Evolutionary conservation across 148 eudicot genomes (phyloP).

Genomic region (Camellia sinensis): DNA sequence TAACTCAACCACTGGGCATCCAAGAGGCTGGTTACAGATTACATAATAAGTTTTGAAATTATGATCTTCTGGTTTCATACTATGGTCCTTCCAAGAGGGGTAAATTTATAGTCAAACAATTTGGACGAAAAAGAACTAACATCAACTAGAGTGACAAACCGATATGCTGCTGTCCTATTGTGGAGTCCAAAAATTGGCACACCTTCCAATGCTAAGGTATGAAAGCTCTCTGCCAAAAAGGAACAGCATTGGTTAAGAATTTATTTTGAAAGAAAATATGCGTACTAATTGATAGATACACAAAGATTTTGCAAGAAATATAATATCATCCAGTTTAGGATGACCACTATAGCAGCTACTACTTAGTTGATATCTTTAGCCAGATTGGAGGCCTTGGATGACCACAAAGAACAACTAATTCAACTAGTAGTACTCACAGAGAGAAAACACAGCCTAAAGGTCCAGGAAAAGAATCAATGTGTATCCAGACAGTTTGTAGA

Average conservation of each 20-base stretch:
- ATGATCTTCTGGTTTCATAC: neutral
- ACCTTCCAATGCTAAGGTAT: slow-evolving; percentile 82
- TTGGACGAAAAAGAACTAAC: slow-evolving; percentile 47
- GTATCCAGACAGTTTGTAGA: neutral
- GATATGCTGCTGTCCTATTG: slow-evolving; percentile 89
- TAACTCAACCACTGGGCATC: neutral
- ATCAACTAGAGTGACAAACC: slow-evolving; percentile 92
- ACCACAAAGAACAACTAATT: neutral
- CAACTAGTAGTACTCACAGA: neutral
- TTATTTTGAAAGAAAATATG: neutral
- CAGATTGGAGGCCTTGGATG: neutral
- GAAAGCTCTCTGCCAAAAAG: slow-evolving; percentile 61
- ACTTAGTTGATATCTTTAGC: neutral
- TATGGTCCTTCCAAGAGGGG: neutral
- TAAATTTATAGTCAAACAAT: neutral
- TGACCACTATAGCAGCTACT: neutral
- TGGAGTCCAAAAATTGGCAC: slow-evolving; percentile 78
- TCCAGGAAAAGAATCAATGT: neutral
- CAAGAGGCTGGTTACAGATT: neutral
- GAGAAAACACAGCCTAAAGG: neutral
- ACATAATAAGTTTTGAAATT: neutral
- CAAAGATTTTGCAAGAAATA: neutral
- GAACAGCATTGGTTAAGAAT: neutral
- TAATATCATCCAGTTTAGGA: neutral
- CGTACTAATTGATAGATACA: neutral